A percentile compares a stretch with the other conserved stretches of the same genome.
These are phyloP conservation scores for Cokeromyces recurvatus DNA, from an alignment of 371 early-diverging fungal genomes.

Conservation along the genomic window DNA sequence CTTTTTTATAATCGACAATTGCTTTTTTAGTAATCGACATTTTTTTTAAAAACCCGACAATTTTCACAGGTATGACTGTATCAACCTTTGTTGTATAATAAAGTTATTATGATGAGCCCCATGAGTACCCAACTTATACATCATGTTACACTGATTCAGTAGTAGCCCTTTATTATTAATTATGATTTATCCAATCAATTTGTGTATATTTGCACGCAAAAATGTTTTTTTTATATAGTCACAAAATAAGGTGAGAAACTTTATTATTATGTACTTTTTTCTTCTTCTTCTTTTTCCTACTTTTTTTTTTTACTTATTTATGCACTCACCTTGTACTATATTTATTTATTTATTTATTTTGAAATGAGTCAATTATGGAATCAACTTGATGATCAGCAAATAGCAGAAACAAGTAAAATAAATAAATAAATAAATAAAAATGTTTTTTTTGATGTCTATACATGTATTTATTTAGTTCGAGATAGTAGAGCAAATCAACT, in stretches of 20 bases:
- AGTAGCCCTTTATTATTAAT: too few relatives aligned
- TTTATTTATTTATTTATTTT: too few relatives aligned
- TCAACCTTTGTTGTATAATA: too few relatives aligned
- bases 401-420: conserved; percentile 10
- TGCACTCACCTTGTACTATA: not conserved
- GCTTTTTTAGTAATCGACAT: conserved; percentile 5
- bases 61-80: conserved; percentile 4
- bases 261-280: too few relatives aligned
- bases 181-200: too few relatives aligned
- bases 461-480: conserved; percentile 16
- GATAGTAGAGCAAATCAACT: conserved; percentile 37
- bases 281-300: not conserved
- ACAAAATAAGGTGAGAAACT: too few relatives aligned
- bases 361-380: conserved; percentile 10
- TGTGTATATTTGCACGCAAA: too few relatives aligned
- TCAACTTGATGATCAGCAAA: conserved; percentile 4
- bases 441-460: not conserved
- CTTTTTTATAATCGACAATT: not conserved
- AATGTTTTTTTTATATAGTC: too few relatives aligned
- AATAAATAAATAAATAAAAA: not conserved
- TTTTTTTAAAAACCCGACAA: not conserved
- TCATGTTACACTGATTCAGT: too few relatives aligned
- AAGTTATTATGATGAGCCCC: too few relatives aligned
- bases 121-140: too few relatives aligned
- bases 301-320: not conserved